Base-by-base conservation (phyloP, 2,329 filamentous ascomycete genomes). In the Lasiodiplodia hormozganensis region DNA sequence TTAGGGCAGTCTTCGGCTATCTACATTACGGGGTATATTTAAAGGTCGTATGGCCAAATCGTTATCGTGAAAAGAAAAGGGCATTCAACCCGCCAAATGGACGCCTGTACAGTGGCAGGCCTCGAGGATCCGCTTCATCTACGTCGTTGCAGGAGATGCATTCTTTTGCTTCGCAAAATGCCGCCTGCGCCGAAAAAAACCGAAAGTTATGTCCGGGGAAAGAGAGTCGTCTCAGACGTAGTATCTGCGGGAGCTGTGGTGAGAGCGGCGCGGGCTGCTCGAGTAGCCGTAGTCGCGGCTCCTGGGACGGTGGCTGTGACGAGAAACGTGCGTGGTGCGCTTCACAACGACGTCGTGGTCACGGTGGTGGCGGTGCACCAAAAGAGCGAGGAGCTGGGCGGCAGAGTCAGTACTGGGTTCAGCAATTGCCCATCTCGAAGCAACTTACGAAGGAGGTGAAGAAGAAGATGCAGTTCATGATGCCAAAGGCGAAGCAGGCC, bases 401-500 rank as follows among this genome's bases (percentile, higher is more conserved):
- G 76, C 21, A 76, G 71, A 4, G 75, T 69, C 47, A 70, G 65
- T 18, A 28, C 12, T 16, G 49, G 6, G 31, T 11, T 23, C 11
- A 31, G 8, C 36, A 7, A n/a, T 51, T 49, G 21, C 4, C 73
- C 57, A 23, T 18, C 23, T 1, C 25, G 73, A 23, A 36, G 18
- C 16, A 16, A 76, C 83, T 82, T 79, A 95, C 81, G 64, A 88
- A 87, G 3, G 93, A 96, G 76, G 91, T 83, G 78, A 91, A 90
- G 82, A 97, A 97, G 77, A 94, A 90, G 71, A 96, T 83, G 72
- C 85, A 84, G 79, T 96, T 92, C 86, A 97, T 96, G 79, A 98
- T 97, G 60, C 88, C 93, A 73, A 97, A 90, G 2, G 93, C 95
- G 81, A 93, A 98, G 72, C 85, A 87, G 0, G 94, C 91, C 87